phyloP scores from a whole-genome alignment of 2,329 filamentous ascomycete species.

The Colletotrichum musicola region DNA sequence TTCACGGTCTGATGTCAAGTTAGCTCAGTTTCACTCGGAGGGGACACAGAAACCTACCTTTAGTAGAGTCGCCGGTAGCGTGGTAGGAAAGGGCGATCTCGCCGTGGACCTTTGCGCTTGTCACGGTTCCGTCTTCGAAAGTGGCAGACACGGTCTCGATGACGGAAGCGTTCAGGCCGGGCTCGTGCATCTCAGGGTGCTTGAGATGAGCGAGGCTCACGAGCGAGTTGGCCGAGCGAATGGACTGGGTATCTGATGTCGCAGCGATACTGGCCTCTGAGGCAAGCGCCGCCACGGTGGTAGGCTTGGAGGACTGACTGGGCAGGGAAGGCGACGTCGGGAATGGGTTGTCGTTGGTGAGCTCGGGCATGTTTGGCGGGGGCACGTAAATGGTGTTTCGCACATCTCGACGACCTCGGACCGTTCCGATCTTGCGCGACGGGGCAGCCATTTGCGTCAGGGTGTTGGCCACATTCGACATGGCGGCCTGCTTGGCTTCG shows the following conservation, averaged over 20 bases:
- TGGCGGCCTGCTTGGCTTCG: conserved; percentile 77
- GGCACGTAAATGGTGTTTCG: conserved; percentile 91
- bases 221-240: conserved; percentile 88
- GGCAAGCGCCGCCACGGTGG: conserved; percentile 67
- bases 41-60: conserved; percentile 57
- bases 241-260: conserved; percentile 88
- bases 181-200: conserved; percentile 84
- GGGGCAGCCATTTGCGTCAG: conserved; percentile 74
- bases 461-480: conserved; percentile 81
- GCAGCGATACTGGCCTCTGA: conserved; percentile 72
- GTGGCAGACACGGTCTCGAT: conserved; percentile 91
- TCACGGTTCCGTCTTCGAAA: conserved; percentile 81
- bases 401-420: conserved; percentile 90
- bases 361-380: conserved; percentile 51
- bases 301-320: conserved; percentile 52
- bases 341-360: conserved; percentile 49
- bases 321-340: conserved; percentile 54
- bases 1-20: conserved; percentile 61
- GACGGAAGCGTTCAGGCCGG: conserved; percentile 88
- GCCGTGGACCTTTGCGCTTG: conserved; percentile 81
- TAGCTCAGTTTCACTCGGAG: background rate
- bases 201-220: conserved; percentile 76
- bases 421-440: conserved; percentile 78
- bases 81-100: conserved; percentile 93
- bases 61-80: conserved; percentile 44